Base-by-base conservation (phyloP, 2,329 filamentous ascomycete genomes). In the Hypoxylon sp. region DNA sequence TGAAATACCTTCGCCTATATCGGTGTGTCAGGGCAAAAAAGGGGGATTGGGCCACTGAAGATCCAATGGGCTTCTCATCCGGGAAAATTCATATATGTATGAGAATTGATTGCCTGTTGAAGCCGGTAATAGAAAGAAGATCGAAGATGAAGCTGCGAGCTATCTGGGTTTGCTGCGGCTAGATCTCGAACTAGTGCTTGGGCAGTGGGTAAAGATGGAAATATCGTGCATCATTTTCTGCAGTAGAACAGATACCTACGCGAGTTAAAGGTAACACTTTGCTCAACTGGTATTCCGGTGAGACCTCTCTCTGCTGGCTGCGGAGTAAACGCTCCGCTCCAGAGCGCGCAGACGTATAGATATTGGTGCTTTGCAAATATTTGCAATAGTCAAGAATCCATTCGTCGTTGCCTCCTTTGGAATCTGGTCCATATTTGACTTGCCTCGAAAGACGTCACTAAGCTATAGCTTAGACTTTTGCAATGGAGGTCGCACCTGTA, bases 321-420 rank as follows among this genome's bases (percentile, higher is more conserved):
- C 64, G 67, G 67, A 70, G 67, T 35, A 70, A 62, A 59, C 9
- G 29, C 50, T 67, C 67, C 64, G 60, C 13, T 37, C 50, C 6
- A 52, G 17, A 54, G 58, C 33, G 59, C 58, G 51, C 44, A 59
- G 14, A 47, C 14, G 33, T 50, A n/a, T 33, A 47, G 37, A 37
- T 5, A 31, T 55, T 64, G 13, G 31, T 61, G 26, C 52, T 58
- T 61, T 31, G 19, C 33, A 63, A 62, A 67, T 47, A 57, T 57
- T 35, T 50, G 63, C 24, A 55, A 53, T 17, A 54, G 50, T 47
- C 46, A 31, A 66, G 37, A 64, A 33, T 51, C 31, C 13, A 63
- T 51, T 51, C 44, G 39, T 55, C 37, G 44, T 59, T 59, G 55
- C 59, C 17, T 55, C 13, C 11, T 59, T 51, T 53, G 11, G 2